Evolutionary conservation across 1,284 basidiomycete species (phyloP), one percentile per base, ranked within the genome.

Genomic region (Puccinia hordei): DNA sequence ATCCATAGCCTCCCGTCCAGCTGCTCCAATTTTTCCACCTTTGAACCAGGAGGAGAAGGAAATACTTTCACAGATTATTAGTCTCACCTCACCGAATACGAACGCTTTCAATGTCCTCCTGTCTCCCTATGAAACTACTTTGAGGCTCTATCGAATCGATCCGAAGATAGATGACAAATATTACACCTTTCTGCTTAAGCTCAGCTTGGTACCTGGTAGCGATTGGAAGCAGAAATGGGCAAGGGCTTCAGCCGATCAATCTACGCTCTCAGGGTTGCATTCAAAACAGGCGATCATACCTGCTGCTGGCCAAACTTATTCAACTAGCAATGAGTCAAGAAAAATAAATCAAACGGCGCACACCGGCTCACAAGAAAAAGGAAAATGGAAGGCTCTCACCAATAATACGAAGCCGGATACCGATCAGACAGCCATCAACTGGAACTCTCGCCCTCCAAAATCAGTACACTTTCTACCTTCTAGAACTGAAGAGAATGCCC

Each of bases 151-250:
- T 57, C 53, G 41, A 38, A 79, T 79, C 53, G 66, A 79, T 71
- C 76, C 65, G 10, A 66, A 53, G 66, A 79, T 55, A 30, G 76
- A 79, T 55, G 66, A 79, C 12, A 71, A 71, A 68, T 69, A 69
- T 44, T 79, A 79, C 68, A 71, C 66, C 3, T 49, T 71, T 33
- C 49, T 79, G 0, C 76, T 79, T n/a, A 79, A 79, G 41, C 66
- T 79, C 33, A 79, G 76, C n/a, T 46, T 79, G 53, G 76, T 69
- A 27, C 55, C 76, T 71, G 76, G 76, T 33, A 24, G 51, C 27
- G 66, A 79, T 79, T 79, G 76, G 76, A 66, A 68, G 27, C 76
- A 79, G 33, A 79, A 79, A 71, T 79, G 76, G 76, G 51, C 69
- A 30, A 53, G 33, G 30, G 65, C 49, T 46, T 3, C 33, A n/a